These are phyloP conservation scores for Alternaria burnsii DNA, from an alignment of 2,329 filamentous ascomycete genomes.

Conservation along the genomic window DNA sequence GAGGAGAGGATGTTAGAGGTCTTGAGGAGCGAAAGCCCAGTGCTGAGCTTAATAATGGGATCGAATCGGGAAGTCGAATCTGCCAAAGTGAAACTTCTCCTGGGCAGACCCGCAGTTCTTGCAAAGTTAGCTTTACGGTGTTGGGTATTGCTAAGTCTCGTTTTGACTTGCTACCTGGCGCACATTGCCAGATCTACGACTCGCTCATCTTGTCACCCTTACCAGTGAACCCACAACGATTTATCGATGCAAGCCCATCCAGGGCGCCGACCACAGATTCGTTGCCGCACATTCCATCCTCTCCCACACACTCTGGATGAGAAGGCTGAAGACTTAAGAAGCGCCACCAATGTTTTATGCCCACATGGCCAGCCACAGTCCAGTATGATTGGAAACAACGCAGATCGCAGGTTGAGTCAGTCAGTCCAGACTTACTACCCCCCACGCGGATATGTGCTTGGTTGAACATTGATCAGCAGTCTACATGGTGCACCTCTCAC, in stretches of 20 bases:
- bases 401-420: background rate
- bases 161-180: background rate
- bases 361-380: slow-evolving; percentile 1
- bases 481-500: background rate
- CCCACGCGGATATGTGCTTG: slow-evolving; percentile 13
- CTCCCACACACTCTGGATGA: background rate
- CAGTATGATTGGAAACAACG: background rate
- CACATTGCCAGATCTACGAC: background rate
- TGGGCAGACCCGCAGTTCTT: background rate
- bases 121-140: background rate
- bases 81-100: background rate
- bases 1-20: background rate
- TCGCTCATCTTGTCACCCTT: background rate
- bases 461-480: background rate
- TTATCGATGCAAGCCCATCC: background rate
- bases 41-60: background rate
- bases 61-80: background rate
- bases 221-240: background rate
- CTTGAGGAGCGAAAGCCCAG: background rate
- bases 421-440: slow-evolving; percentile 2
- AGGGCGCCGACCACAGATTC: background rate
- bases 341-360: slow-evolving; percentile 7
- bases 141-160: background rate
- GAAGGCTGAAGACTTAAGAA: background rate
- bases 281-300: background rate